Base-by-base conservation (phyloP, 805 yeast species). In the Teunomyces panamensis region DNA sequence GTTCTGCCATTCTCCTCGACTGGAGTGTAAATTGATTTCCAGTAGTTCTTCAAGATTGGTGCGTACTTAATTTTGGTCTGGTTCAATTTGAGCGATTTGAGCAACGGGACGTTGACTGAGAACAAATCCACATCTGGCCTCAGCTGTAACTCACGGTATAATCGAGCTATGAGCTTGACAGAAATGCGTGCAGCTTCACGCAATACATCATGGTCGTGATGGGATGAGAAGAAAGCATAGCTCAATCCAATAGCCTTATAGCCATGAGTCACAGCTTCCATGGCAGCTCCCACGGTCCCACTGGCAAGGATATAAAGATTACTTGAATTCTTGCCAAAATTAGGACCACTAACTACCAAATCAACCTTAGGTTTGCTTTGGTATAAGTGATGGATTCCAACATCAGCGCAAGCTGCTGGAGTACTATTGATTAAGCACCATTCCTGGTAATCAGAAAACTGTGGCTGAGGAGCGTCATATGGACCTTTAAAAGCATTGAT, bases 231-330 rank as follows among this genome's bases (percentile, higher is more conserved):
- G 60, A 85, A 94, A n/a, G 96, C 94, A 74, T 82, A 92, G 32
- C 96, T 87, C 30, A 94, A 58, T 1, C 96, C 97, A 52, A 94
- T 76, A 4, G 96, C 72, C 54, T 75, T 83, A 28, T 82, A 80
- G 0, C 84, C 85, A 47, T 77, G 80, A 36, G 91, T 79, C 2
- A 86, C 87, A 1, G 91, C 95, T 68, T 94, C 99, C 89, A 91
- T 80, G 0, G 97, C 94, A 3, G 96, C 98, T 24, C 99, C 99
- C 13, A 94, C 85, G 2, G 99, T 94, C 10, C 99, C 99, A 56
- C 95, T 85, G 4, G 97, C 83, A 57, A 94, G 77, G 47, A 90
- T 87, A 65, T 90, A 94, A 39, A 92, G 79, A 5, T 95, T 89
- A 20, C 92, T 82, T 1, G 96, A 84, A 66, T 94, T 94, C 61